A percentile compares a stretch with the other conserved stretches of the same genome.
phyloP scores from a whole-genome alignment of 108 stramenopile genomes.

The Pinguiococcus pyrenoidosus region DNA sequence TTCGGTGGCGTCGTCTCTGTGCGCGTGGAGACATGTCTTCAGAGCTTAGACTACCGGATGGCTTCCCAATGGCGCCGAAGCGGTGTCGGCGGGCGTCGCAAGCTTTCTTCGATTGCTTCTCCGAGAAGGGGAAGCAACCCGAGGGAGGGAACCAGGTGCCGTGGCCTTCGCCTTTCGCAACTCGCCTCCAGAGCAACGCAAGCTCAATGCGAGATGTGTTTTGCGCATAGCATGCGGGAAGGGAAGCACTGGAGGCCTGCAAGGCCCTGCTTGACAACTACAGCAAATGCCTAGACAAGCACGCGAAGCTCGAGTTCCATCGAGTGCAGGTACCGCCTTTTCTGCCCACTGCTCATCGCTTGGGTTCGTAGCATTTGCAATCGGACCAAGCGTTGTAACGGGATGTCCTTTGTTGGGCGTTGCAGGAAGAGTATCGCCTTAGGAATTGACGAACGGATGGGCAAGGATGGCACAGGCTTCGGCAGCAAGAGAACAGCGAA shows the following conservation, averaged over 20 bases:
- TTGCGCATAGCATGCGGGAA: neutral
- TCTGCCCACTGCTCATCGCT: too few species aligned
- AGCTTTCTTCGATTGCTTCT: conserved; percentile 20
- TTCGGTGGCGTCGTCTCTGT: too few species aligned
- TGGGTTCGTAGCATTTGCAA: too few species aligned
- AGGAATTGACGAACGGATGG: too few species aligned
- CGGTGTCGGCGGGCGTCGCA: conserved; percentile 11
- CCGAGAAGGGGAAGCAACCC: conserved; percentile 17
- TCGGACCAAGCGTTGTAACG: too few species aligned
- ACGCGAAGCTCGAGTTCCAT: conserved; percentile 1
- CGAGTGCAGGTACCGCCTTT: conserved; percentile 1
- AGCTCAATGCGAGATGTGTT: neutral
- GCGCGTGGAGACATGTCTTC: too few species aligned
- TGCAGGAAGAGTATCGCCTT: conserved; percentile 8
- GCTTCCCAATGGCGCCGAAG: conserved; percentile 15
- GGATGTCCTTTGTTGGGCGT: too few species aligned
- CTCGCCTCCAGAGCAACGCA: neutral
- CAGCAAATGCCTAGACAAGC: conserved; percentile 7
- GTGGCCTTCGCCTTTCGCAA: neutral
- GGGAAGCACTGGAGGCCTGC: conserved; percentile 10
- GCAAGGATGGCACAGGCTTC: too few species aligned
- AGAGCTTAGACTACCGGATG: conserved; percentile 16
- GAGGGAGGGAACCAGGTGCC: conserved; percentile 3
- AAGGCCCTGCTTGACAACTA: conserved; percentile 1
- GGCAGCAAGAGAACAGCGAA: too few species aligned